Conservation (phyloP, 2,329 filamentous ascomycete species). For the Cercospora sp. region DNA sequence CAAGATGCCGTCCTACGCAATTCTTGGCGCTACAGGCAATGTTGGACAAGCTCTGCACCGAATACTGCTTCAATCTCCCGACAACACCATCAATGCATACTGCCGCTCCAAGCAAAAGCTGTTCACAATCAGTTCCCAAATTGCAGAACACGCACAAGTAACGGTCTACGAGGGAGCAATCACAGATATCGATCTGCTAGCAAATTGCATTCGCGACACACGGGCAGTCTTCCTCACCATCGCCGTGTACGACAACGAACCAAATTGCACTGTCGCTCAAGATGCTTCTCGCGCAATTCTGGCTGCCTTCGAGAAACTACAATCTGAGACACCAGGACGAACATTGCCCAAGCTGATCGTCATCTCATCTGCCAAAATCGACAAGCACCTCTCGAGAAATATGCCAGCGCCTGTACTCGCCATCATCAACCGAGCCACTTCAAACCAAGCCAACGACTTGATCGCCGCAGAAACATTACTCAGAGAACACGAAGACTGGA, state of each 20-base stretch:
- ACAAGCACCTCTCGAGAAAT: slow-evolving; percentile 37
- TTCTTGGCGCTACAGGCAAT: slow-evolving; percentile 41
- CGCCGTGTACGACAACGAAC: slow-evolving; percentile 34
- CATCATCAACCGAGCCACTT: slow-evolving; percentile 6
- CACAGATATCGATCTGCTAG: slow-evolving; percentile 43
- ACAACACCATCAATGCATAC: slow-evolving; percentile 45
- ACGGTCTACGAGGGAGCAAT: slow-evolving; percentile 42
- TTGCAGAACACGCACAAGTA: slow-evolving; percentile 26
- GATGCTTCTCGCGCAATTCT: slow-evolving; percentile 44
- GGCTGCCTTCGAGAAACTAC: slow-evolving; percentile 41
- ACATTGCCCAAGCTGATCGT: slow-evolving; percentile 43
- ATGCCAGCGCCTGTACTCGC: neutral
- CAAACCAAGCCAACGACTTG: slow-evolving; percentile 43
- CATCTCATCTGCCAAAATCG: slow-evolving; percentile 47
- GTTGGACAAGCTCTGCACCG: slow-evolving; percentile 47
- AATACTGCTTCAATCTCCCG: slow-evolving; percentile 40
- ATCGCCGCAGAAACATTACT: slow-evolving; percentile 40
- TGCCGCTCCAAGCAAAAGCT: slow-evolving; percentile 49
- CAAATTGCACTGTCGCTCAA: slow-evolving; percentile 37
- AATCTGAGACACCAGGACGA: slow-evolving; percentile 24
- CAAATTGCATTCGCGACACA: slow-evolving; percentile 40
- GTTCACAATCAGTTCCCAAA: slow-evolving; percentile 36
- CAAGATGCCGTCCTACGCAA: slow-evolving; percentile 27
- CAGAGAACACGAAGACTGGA: slow-evolving; percentile 42
- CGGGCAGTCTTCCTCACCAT: slow-evolving; percentile 39